Percentiles rank a stretch among this genome's conserved stretches.
Evolutionary conservation across 352 stramenopile genomes (phyloP).

Genomic region (Pythium dissimile): DNA sequence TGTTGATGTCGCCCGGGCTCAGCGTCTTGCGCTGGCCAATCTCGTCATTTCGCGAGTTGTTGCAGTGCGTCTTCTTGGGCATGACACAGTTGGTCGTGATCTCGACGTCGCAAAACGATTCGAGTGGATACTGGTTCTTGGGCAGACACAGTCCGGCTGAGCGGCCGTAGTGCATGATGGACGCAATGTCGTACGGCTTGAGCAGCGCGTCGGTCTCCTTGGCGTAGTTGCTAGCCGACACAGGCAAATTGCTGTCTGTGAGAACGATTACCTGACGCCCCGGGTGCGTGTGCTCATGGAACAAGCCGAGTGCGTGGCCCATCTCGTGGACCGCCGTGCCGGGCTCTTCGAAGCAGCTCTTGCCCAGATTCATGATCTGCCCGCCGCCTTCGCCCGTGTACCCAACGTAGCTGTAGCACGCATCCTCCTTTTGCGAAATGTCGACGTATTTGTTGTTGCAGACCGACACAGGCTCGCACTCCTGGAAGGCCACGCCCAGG

Average conservation of each 20-base stretch:
- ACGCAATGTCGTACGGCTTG: conserved; percentile 64
- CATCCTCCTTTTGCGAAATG: conserved; percentile 66
- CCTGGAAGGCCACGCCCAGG: conserved; percentile 58
- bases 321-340: conserved; percentile 63
- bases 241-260: conserved; percentile 53
- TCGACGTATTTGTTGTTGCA: conserved; percentile 70
- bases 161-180: conserved; percentile 80
- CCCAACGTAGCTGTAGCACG: conserved; percentile 71
- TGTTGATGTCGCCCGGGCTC: conserved; percentile 58
- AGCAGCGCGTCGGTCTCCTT: conserved; percentile 53
- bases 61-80: conserved; percentile 63
- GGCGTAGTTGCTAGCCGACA: conserved; percentile 66
- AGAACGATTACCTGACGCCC: conserved; percentile 66
- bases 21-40: conserved; percentile 55
- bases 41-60: conserved; percentile 54
- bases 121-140: conserved; percentile 56
- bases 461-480: conserved; percentile 51
- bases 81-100: conserved; percentile 63
- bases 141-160: conserved; percentile 63
- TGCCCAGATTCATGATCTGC: conserved; percentile 66
- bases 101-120: conserved; percentile 67
- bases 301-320: conserved; percentile 59
- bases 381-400: conserved; percentile 61
- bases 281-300: conserved; percentile 72
- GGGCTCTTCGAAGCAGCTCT: conserved; percentile 55